Base-by-base conservation (phyloP, 345 rosid genomes). In the Schrenkiella parvula region DNA sequence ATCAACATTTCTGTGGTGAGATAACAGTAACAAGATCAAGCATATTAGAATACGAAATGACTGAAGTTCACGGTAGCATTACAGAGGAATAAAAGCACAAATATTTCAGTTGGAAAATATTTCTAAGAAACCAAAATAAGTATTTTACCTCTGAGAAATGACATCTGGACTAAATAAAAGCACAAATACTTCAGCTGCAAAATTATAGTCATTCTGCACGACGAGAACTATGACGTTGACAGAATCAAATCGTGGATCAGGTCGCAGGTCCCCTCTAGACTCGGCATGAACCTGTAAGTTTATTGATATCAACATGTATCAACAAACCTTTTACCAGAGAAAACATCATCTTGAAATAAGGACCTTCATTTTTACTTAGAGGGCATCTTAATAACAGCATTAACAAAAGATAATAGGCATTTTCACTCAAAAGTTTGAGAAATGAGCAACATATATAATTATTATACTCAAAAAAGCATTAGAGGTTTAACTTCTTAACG, bases 171-270 rank as follows among this genome's bases (percentile, higher is more conserved):
- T 50, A 66, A 12, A 80, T 63, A 93, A 44, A 77, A 93, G 93
- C 54, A 84, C 89, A 70, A 66, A 71, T 59, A 82, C 72, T 59
- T 81, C 90, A 70, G 76, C 50, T 48, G 54, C 70, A 58, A 80
- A 57, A 78, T 67, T 87, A 75, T 76, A 39, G 46, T 93, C 96
- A 86, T 71, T 83, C 81, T 86, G 92, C 82, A 88, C 67, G 59
- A 84, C 91, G 51, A 91, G 85, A 73, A 85, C 82, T 73, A 91
- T 48, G 29, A 86, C 72, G 77, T 84, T 88, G 74, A 91, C 77
- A 35, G 96, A 87, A 82, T 93, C 97, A 81, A 82, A 84, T 46
- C 85, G 87, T 80, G 98, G 97, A 87, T 93, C 85, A 70, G 98
- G 88, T 67, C 84, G 84, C 64, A 88, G 86, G 74, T 91, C 93